A percentile compares a stretch with the other conserved stretches of the same genome.
These are phyloP conservation scores for Venturia asperata DNA, from an alignment of 2,329 filamentous ascomycete species.

Conservation along the genomic window DNA sequence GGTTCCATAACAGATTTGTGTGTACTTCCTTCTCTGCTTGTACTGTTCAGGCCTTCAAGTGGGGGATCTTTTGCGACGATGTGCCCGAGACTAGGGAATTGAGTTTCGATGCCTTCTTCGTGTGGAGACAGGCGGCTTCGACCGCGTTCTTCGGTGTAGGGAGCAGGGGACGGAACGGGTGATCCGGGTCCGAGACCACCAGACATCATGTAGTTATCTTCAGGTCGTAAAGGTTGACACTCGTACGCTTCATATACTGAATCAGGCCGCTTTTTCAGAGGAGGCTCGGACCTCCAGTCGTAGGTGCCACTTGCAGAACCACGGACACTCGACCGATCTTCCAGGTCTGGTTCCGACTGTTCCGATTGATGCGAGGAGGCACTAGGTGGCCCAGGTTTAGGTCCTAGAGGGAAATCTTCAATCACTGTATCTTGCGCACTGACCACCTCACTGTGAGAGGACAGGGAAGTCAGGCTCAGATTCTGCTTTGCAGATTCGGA, in stretches of 20 bases:
- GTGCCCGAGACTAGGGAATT: not conserved
- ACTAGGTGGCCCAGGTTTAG: not conserved
- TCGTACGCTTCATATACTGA: not conserved
- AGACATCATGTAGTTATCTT: slow-evolving; percentile 8
- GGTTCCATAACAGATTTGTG: not conserved
- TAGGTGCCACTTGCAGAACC: not conserved
- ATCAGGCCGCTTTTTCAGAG: not conserved
- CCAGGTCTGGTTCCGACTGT: not conserved
- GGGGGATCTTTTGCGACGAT: not conserved
- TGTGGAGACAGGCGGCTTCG: not conserved
- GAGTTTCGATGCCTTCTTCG: not conserved
- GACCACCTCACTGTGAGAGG: not conserved
- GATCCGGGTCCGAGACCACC: slow-evolving; percentile 3
- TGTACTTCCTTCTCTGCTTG: not conserved
- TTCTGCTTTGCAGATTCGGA: not conserved
- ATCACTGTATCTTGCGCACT: not conserved
- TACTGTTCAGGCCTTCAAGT: not conserved
- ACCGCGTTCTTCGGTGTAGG: not conserved
- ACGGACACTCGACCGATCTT: not conserved
- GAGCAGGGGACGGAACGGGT: not conserved
- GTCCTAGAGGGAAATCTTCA: not conserved
- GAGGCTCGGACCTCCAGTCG: not conserved
- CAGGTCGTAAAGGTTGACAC: not conserved
- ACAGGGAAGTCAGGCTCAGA: not conserved
- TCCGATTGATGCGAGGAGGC: not conserved